phyloP scores from a whole-genome alignment of 305 asterid genomes.

The Solanum hybrid region DNA sequence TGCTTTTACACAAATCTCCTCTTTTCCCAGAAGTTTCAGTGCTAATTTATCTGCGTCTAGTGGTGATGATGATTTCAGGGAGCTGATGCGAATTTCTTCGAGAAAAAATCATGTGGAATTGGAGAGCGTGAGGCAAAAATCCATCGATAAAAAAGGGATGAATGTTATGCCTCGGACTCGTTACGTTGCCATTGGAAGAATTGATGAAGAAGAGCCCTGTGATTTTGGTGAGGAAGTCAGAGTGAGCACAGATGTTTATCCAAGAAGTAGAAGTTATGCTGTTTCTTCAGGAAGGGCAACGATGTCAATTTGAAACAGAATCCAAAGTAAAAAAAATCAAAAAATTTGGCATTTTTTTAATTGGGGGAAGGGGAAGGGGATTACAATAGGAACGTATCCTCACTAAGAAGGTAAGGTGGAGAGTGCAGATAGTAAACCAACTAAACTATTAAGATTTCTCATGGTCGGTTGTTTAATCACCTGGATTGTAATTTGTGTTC shows the following conservation, averaged over 20 bases:
- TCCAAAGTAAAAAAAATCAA: no score
- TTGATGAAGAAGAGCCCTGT: conserved; percentile 42
- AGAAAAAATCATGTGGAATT: conserved; percentile 14
- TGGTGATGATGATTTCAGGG: conserved; percentile 30
- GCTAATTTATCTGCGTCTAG: conserved; percentile 17
- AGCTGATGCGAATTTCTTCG: conserved; percentile 41
- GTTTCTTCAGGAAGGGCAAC: conserved; percentile 14
- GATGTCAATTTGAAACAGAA: not conserved
- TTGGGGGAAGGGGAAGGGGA: not conserved
- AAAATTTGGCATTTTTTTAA: not conserved
- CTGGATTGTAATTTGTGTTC: not conserved
- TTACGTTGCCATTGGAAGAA: conserved; percentile 34
- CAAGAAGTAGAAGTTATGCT: conserved; percentile 32
- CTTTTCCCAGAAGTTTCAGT: conserved; percentile 32
- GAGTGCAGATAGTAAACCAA: no score
- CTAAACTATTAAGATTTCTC: not conserved
- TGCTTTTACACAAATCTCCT: conserved; percentile 14
- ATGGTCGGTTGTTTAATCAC: not conserved
- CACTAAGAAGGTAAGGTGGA: not conserved
- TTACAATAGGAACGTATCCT: no score
- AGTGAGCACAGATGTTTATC: conserved; percentile 8
- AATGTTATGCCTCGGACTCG: conserved; percentile 25
- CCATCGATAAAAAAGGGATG: not conserved
- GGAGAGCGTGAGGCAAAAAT: conserved; percentile 17
- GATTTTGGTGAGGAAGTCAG: conserved; percentile 20